Evolutionary conservation across 768 basidiomycete genomes (phyloP).

Genomic region (Tephrocybe sp.): DNA sequence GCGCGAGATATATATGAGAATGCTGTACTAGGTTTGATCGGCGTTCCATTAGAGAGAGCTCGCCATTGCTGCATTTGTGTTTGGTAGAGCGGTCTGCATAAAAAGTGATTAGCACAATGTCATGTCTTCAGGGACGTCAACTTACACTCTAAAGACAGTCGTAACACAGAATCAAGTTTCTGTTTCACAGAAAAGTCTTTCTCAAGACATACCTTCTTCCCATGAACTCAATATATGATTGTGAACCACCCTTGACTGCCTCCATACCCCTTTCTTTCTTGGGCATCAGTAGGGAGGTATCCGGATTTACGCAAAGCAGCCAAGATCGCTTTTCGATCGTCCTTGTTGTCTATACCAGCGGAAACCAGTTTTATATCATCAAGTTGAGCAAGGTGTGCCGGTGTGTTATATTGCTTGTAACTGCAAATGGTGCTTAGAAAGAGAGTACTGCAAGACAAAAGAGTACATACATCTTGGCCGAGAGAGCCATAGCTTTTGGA

Average conservation of each 20-base stretch:
- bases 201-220: conserved; percentile 52
- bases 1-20: conserved; percentile 81
- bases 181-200: no score
- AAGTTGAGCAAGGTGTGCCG: conserved; percentile 51
- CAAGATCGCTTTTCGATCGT: conserved; percentile 58
- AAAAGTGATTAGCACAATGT: neutral
- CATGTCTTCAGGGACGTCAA: neutral
- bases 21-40: conserved; percentile 69
- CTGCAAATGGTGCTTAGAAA: conserved; percentile 33
- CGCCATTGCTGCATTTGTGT: conserved; percentile 74
- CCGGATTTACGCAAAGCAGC: conserved; percentile 62
- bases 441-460: neutral
- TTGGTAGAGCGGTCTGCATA: conserved; percentile 71
- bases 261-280: conserved; percentile 54
- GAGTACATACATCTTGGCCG: conserved; percentile 60
- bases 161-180: no score
- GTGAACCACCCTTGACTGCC: conserved; percentile 53
- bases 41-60: conserved; percentile 69
- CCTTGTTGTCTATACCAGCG: conserved; percentile 61
- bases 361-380: conserved; percentile 57
- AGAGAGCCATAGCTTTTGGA: conserved; percentile 64
- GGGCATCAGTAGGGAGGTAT: conserved; percentile 36
- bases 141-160: conserved; percentile 13
- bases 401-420: conserved; percentile 69
- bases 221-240: conserved; percentile 87